Base-by-base conservation (phyloP, 179 eudicot genomes). In the Camellia oleifera region DNA sequence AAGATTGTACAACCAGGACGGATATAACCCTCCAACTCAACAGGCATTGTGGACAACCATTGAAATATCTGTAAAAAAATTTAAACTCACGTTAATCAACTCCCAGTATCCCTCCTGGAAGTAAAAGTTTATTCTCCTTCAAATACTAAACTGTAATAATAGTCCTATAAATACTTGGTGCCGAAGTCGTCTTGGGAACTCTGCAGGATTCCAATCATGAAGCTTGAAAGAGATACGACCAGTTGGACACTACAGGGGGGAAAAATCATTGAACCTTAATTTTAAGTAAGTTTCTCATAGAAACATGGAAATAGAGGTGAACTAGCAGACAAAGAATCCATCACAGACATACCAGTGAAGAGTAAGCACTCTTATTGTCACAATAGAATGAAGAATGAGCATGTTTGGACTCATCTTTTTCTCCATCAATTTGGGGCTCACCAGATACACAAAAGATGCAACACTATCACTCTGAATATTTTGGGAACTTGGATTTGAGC, bases 121-220 rank as follows among this genome's bases (percentile, higher is more conserved):
- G 78, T 57, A 72, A 67, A 54, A 8, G 76, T 20, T 67, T 60
- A 73, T 54, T 80, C 83, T 77, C 75, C 66, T 78, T 56, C 61
- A 79, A 77, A 85, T 85, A 85, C 86, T 90, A 93, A 91, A 88
- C 93, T 86, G 91, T 62, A 90, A 86, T 77, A 85, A 78, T 81
- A 85, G 87, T 81, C 81, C 80, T 85, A 77, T 81, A 86, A 81
- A 80, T 96, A 96, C 99, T 94, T 96, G 99, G 76, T 89, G 97
- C 75, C 98, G 93, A 74, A 96, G 97, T 78, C 98, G 93, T 81
- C 99, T 90, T 20, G 99, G 99, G 84, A 96, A 96, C 82, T 96
- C 99, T 13, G 99, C 99, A 58, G 99, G 99, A 79, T 96, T 96
- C 99, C 99, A 96, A 79, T 96, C 99, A 69, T 96, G 94, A 57